These are phyloP conservation scores for Penicillium mononematosum DNA, from an alignment of 495 filamentous ascomycete genomes.

Conservation along the genomic window DNA sequence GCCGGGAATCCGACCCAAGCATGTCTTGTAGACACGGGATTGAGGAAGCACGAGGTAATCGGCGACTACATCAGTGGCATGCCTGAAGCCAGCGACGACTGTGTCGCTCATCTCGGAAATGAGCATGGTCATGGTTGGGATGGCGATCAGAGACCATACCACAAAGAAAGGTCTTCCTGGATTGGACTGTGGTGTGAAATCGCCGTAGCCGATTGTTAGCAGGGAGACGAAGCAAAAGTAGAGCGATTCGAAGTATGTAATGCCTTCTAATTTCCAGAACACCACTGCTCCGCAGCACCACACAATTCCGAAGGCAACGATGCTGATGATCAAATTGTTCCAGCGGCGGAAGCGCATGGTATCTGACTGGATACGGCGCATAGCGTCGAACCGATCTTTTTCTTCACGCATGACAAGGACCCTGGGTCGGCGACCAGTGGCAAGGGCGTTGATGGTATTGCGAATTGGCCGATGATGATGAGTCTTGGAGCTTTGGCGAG, in stretches of 20 bases:
- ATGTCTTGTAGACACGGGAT: conserved; percentile 44
- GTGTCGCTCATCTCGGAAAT: conserved; percentile 65
- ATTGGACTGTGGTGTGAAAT: conserved; percentile 70
- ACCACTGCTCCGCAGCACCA: conserved; percentile 81
- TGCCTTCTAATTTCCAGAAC: conserved; percentile 60
- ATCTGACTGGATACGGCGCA: conserved; percentile 73
- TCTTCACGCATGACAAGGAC: conserved; percentile 47
- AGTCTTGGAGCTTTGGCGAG: conserved; percentile 11
- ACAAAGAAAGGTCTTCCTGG: conserved; percentile 83
- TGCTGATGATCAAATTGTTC: conserved; percentile 67
- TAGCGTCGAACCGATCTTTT: conserved; percentile 72
- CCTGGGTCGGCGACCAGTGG: conserved; percentile 23
- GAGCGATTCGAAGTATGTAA: conserved; percentile 69
- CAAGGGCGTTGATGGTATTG: conserved; percentile 26
- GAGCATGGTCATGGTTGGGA: conserved; percentile 68
- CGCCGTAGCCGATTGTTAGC: conserved; percentile 89
- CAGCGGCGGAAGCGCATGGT: conserved; percentile 65
- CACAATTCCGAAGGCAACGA: conserved; percentile 59
- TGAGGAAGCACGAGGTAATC: conserved; percentile 60
- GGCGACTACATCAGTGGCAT: conserved; percentile 51
- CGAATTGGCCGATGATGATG: conserved; percentile 23
- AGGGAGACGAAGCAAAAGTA: conserved; percentile 84
- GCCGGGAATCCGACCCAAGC: conserved; percentile 43
- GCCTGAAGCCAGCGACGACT: conserved; percentile 56
- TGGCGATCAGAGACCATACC: conserved; percentile 70